Evolutionary conservation across 176 grass and related monocot species (phyloP).

Genomic region (Cenchrus americanus): DNA sequence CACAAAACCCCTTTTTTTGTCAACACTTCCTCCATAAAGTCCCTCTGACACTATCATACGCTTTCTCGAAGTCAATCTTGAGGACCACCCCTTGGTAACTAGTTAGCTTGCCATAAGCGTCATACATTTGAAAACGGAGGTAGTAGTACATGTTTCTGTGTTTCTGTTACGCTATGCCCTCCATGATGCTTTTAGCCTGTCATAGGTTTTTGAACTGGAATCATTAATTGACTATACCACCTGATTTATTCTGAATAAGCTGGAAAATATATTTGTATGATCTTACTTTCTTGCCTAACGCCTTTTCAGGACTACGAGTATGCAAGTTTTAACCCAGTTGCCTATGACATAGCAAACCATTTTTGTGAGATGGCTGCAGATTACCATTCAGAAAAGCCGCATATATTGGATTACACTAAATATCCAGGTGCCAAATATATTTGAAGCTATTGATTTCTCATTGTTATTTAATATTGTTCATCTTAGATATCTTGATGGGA

Average conservation of each 20-base stretch:
- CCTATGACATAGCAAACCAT: slow-evolving; percentile 93
- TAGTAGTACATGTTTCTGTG: not conserved
- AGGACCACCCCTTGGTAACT: not conserved
- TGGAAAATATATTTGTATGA: not conserved
- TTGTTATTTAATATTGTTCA: not conserved
- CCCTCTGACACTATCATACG: too few relatives aligned
- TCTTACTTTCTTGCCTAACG: not conserved
- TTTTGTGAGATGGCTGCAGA: slow-evolving; percentile 97
- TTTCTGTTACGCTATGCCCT: not conserved
- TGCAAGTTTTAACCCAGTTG: slow-evolving; percentile 86
- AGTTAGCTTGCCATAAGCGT: not conserved
- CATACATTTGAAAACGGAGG: not conserved
- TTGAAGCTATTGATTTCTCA: not conserved
- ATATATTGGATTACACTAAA: slow-evolving; percentile 80
- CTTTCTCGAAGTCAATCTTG: too few relatives aligned
- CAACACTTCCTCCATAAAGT: too few relatives aligned
- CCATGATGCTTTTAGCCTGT: not conserved
- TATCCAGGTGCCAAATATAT: slow-evolving; percentile 66
- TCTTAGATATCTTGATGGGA: not conserved
- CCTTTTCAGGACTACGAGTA: slow-evolving; percentile 89
- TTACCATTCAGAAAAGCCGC: slow-evolving; percentile 85
- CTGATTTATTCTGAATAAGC: not conserved
- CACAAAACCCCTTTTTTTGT: too few relatives aligned
- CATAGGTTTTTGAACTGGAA: slow-evolving; percentile 31
- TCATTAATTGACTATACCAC: not conserved